A percentile compares a stretch with the other conserved stretches of the same genome.
These are phyloP conservation scores for Botryobasidium botryosum DNA, from an alignment of 768 basidiomycete genomes.

Conservation along the genomic window DNA sequence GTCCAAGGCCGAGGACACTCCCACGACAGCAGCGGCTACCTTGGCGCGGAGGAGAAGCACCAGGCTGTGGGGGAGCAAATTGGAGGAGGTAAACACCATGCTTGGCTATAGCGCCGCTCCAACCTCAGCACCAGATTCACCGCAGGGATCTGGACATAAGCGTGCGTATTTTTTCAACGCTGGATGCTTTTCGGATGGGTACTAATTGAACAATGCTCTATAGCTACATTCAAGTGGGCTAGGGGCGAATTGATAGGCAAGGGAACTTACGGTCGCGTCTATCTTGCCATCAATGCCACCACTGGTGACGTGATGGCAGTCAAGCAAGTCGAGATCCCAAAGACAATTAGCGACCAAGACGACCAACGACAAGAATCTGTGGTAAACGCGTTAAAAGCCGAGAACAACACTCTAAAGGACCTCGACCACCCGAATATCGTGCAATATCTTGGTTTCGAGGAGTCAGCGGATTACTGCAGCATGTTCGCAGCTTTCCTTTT, in stretches of 20 bases:
- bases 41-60: slow-evolving; percentile 70
- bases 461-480: slow-evolving; percentile 74
- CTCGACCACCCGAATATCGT: slow-evolving; percentile 96
- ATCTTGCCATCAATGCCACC: slow-evolving; percentile 87
- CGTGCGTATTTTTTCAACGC: slow-evolving; percentile 32
- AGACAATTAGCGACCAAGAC: slow-evolving; percentile 77
- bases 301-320: slow-evolving; percentile 99
- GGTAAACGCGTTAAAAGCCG: slow-evolving; percentile 83
- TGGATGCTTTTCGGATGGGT: slow-evolving; percentile 10
- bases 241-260: slow-evolving; percentile 95
- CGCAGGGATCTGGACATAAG: slow-evolving; percentile 34
- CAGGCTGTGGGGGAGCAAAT: slow-evolving; percentile 84
- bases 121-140: slow-evolving; percentile 36
- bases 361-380: slow-evolving; percentile 71
- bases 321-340: slow-evolving; percentile 94
- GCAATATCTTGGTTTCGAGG: slow-evolving; percentile 89
- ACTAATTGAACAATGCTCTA: too few species aligned
- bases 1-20: too few species aligned
- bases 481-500: slow-evolving; percentile 39
- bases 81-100: slow-evolving; percentile 88
- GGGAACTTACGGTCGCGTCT: slow-evolving; percentile 93
- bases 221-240: slow-evolving; percentile 96
- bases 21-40: too few species aligned
- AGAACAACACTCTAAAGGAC: slow-evolving; percentile 92
- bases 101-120: slow-evolving; percentile 33